Percentiles rank a stretch among this genome's conserved stretches.
phyloP scores from a whole-genome alignment of 2,329 filamentous ascomycete species.

The Talaromyces piceae region DNA sequence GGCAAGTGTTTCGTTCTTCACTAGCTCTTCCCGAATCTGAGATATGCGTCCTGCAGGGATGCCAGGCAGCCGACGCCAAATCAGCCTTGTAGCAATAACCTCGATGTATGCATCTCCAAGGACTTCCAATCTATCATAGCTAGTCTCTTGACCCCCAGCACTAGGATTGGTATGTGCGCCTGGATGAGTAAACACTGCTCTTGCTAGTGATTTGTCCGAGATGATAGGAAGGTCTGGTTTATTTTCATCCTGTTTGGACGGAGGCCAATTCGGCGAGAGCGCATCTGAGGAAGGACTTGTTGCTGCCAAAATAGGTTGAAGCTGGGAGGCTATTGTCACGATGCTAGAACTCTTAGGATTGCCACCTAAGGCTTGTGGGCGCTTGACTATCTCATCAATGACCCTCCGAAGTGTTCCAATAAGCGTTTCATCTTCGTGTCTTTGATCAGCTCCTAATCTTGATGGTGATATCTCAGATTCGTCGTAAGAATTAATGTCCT shows the following conservation, averaged over 20 bases:
- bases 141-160: slow-evolving; percentile 30
- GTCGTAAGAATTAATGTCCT: neutral
- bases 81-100: slow-evolving; percentile 64
- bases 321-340: slow-evolving; percentile 4
- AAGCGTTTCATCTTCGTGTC: neutral
- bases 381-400: slow-evolving; percentile 6
- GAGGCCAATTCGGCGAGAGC: neutral
- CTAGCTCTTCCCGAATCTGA: slow-evolving; percentile 67
- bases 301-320: slow-evolving; percentile 4
- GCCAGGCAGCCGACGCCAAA: slow-evolving; percentile 63
- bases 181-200: slow-evolving; percentile 60
- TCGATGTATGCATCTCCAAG: slow-evolving; percentile 83
- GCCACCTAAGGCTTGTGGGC: slow-evolving; percentile 3
- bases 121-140: slow-evolving; percentile 81
- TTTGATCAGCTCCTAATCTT: neutral
- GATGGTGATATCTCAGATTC: neutral
- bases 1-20: slow-evolving; percentile 73
- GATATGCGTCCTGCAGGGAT: slow-evolving; percentile 62
- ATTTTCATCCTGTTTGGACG: slow-evolving; percentile 1
- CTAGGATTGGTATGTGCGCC: slow-evolving; percentile 32
- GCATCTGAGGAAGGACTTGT: slow-evolving; percentile 8
- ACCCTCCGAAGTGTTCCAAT: slow-evolving; percentile 5
- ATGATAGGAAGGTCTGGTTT: slow-evolving; percentile 49
- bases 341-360: slow-evolving; percentile 6
- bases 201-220: slow-evolving; percentile 51